Percentiles rank a stretch among this genome's conserved stretches.
phyloP scores from a whole-genome alignment of 768 basidiomycete genomes.

The Amanita rubescens region DNA sequence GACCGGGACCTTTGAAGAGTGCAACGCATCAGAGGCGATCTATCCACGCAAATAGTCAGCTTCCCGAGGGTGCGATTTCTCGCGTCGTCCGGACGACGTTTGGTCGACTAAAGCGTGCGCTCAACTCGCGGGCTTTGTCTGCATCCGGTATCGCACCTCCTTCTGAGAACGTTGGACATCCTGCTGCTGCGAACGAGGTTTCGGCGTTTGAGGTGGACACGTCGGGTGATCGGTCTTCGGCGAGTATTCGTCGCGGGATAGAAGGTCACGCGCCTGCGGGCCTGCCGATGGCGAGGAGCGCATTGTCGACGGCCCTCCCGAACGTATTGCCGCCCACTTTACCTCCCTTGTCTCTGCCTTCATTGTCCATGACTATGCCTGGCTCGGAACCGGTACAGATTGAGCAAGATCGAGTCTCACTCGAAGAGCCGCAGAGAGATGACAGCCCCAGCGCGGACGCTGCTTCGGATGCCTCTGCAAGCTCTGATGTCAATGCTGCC shows the following conservation, averaged over 20 bases:
- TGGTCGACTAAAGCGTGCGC: conserved; percentile 75
- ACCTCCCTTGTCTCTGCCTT: conserved; percentile 1
- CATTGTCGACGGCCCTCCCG: too few species aligned
- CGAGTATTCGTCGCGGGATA: conserved; percentile 54
- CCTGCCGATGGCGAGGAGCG: too few species aligned
- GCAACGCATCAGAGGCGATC: conserved; percentile 25
- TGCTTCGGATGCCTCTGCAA: too few species aligned
- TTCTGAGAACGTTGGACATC: conserved; percentile 15
- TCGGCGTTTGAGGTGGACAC: conserved; percentile 69
- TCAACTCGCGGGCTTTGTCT: conserved; percentile 38
- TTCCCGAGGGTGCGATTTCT: conserved; percentile 32
- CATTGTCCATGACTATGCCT: not conserved
- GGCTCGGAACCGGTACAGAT: not conserved
- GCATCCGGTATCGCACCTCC: not conserved
- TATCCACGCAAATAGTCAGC: conserved; percentile 23
- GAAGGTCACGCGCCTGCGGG: conserved; percentile 47
- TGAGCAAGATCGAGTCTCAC: not conserved
- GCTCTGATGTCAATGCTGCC: too few species aligned
- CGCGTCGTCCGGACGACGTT: conserved; percentile 79
- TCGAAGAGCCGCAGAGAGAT: too few species aligned
- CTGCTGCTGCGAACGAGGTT: conserved; percentile 35
- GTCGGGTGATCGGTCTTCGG: conserved; percentile 50
- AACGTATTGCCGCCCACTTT: not conserved
- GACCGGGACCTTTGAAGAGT: conserved; percentile 35
- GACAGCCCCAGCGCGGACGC: too few species aligned